A percentile compares a stretch with the other conserved stretches of the same genome.
phyloP scores from a whole-genome alignment of 768 basidiomycete species.

The Tulasnella sp. region DNA sequence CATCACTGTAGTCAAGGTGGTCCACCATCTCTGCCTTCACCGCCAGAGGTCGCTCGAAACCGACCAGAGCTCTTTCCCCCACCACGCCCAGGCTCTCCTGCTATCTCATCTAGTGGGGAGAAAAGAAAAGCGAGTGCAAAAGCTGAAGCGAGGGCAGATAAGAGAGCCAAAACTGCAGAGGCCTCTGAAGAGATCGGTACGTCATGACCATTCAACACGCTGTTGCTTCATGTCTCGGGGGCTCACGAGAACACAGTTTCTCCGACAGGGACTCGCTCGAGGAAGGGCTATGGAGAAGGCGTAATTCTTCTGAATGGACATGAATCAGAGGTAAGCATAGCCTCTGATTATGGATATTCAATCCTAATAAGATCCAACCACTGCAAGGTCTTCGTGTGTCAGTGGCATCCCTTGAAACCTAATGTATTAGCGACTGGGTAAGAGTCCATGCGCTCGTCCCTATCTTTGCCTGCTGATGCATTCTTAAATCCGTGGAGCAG shows the following conservation, averaged over 20 bases:
- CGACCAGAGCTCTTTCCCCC: constrained; percentile 21
- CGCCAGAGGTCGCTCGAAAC: constrained; percentile 14
- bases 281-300: constrained; percentile 15
- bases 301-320: constrained; percentile 35
- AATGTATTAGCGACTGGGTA: constrained; percentile 66
- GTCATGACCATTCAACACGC: background rate
- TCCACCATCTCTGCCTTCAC: constrained; percentile 11
- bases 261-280: background rate
- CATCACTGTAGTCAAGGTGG: constrained; percentile 43
- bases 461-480: background rate
- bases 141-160: constrained; percentile 4
- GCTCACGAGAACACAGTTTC: background rate
- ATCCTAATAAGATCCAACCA: background rate
- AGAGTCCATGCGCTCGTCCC: too few relatives aligned
- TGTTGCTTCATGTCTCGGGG: background rate
- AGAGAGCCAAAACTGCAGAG: constrained; percentile 17
- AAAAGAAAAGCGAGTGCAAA: constrained; percentile 10
- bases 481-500: constrained; percentile 27
- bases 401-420: constrained; percentile 57
- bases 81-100: constrained; percentile 5
- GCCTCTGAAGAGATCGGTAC: constrained; percentile 21
- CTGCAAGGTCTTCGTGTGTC: constrained; percentile 63
- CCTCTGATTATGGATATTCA: constrained; percentile 1
- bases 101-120: background rate
- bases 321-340: constrained; percentile 41